Percentiles rank a stretch among this genome's conserved stretches.
These are phyloP conservation scores for Ustilago tritici DNA, from an alignment of 1,284 basidiomycete genomes.

Conservation along the genomic window DNA sequence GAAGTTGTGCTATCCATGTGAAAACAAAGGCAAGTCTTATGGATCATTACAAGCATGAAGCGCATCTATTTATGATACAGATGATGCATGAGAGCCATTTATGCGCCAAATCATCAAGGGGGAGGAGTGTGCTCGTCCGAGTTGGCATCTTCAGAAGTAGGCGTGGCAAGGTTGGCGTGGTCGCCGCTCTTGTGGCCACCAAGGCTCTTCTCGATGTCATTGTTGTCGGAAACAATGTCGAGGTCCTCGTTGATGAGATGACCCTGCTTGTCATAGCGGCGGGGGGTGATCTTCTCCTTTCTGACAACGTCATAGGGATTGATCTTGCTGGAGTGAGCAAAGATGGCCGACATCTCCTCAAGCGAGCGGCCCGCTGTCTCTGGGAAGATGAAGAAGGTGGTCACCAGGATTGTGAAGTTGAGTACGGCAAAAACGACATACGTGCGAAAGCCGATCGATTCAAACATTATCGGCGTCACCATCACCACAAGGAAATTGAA, in stretches of 20 bases:
- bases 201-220: conserved; percentile 41
- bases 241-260: conserved; percentile 53
- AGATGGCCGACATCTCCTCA: conserved; percentile 66
- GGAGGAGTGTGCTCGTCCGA: conserved; percentile 31
- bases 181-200: conserved; percentile 21
- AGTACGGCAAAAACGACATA: conserved; percentile 58
- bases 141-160: conserved; percentile 28
- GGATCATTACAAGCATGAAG: conserved; percentile 12
- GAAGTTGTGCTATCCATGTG: conserved; percentile 2
- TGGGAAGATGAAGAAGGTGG: conserved; percentile 62
- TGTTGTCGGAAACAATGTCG: conserved; percentile 39
- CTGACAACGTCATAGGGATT: conserved; percentile 65
- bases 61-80: neutral
- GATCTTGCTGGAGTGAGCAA: conserved; percentile 57
- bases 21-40: neutral
- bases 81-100: no score
- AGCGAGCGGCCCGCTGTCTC: conserved; percentile 63
- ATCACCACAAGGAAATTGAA: conserved; percentile 68
- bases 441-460: conserved; percentile 48
- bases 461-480: conserved; percentile 57
- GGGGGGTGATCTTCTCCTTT: conserved; percentile 56
- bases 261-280: conserved; percentile 63
- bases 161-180: conserved; percentile 33
- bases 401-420: conserved; percentile 55
- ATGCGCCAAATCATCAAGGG: conserved; percentile 7